Evolutionary conservation across 2,329 filamentous ascomycete genomes (phyloP), one percentile per base, ranked within the genome.

Genomic region (Aureobasidium zeae): DNA sequence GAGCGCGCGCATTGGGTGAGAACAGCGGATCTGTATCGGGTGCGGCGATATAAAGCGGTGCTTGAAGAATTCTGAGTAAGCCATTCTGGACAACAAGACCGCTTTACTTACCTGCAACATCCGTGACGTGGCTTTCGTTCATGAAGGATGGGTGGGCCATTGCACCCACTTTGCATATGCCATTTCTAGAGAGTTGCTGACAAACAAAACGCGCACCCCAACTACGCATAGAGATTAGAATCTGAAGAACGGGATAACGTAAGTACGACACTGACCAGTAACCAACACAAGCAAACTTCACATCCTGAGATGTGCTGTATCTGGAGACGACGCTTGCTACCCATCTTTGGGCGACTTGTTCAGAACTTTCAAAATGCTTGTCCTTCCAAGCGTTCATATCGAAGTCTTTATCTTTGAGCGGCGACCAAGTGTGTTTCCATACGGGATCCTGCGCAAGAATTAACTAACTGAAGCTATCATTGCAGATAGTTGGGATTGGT

Each of bases 281-380:
- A 13, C 35, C 35, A 9, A 38, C 35, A 15, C 35, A 38, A 3
- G 35, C 35, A 13, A 38, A 38, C 6, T 38, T 29, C 2, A 20
- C 12, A 8, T 2, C n/a, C 3, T 16, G 10, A 0, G 15, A n/a
- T 4, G 10, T 11, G 3, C 35, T 17, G 16, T 38, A 38, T 17
- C 7, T 21, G 2, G 16, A 13, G 6, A 13, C 7, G 1, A 38
- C 35, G 4, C 5, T 10, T 21, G 10, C 10, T 6, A 21, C 24
- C 35, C 35, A 38, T 5, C n/a, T 38, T 5, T 7, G 3, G 5
- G 35, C 35, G n/a, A 38, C 24, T 13, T 38, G 16, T 15, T 29
- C 35, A 1, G 35, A 38, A 15, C 24, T 20, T 5, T 11, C 10
- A 0, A 29, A 13, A 15, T 38, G 35, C 7, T 13, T 38, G 2